Evolutionary conservation across 352 stramenopile species (phyloP).

Genomic region (Pythium sp.): DNA sequence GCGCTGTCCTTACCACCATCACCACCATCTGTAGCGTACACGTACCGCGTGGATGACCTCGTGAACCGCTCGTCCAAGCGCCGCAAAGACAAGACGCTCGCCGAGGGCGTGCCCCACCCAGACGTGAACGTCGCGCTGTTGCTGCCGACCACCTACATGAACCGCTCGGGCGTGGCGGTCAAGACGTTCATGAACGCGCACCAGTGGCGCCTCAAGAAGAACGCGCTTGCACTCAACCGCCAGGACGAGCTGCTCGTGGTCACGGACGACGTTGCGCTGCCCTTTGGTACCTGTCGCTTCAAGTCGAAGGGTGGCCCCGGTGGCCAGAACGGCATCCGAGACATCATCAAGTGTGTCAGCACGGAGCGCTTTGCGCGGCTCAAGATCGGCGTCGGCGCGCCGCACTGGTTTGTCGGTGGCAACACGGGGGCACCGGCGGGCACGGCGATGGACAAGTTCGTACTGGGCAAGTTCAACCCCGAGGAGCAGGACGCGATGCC

Average conservation of each 20-base stretch:
- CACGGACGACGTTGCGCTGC: slow-evolving; percentile 76
- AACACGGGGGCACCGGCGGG: slow-evolving; percentile 64
- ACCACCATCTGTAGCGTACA: slow-evolving; percentile 13
- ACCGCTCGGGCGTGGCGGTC: slow-evolving; percentile 75
- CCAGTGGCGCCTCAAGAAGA: slow-evolving; percentile 84
- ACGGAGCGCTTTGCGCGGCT: slow-evolving; percentile 82
- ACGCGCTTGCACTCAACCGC: slow-evolving; percentile 69
- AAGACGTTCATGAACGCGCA: slow-evolving; percentile 78
- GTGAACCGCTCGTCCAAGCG: slow-evolving; percentile 73
- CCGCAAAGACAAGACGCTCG: slow-evolving; percentile 69
- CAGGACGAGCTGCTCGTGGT: slow-evolving; percentile 85
- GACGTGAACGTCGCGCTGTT: slow-evolving; percentile 76
- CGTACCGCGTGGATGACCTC: slow-evolving; percentile 62
- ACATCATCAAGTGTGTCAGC: slow-evolving; percentile 84
- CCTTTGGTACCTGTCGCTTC: slow-evolving; percentile 81
- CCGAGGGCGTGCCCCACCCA: slow-evolving; percentile 69
- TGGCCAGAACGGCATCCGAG: slow-evolving; percentile 78
- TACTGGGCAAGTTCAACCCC: slow-evolving; percentile 71
- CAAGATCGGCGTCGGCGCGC: slow-evolving; percentile 75
- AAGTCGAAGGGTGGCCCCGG: slow-evolving; percentile 73
- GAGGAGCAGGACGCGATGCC: slow-evolving; percentile 77
- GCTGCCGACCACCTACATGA: slow-evolving; percentile 84
- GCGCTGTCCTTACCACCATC: no score
- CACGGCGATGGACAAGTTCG: slow-evolving; percentile 83
- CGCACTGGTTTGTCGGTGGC: slow-evolving; percentile 71